Percentiles rank a stretch among this genome's conserved stretches.
phyloP scores from a whole-genome alignment of 805 yeast genomes.

The Diddensiella caesifluorescens region DNA sequence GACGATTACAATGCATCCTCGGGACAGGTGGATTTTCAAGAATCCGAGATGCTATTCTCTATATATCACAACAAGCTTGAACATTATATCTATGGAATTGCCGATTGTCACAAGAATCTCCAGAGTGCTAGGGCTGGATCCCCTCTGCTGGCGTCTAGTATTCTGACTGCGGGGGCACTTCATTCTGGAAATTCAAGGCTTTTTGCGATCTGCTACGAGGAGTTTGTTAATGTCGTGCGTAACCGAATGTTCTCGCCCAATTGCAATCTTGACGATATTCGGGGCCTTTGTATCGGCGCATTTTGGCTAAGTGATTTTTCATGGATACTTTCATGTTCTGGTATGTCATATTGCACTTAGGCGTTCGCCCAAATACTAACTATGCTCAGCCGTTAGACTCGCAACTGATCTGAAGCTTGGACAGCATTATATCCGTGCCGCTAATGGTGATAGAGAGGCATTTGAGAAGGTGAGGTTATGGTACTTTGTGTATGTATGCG shows the following conservation, averaged over 20 bases:
- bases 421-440: background rate
- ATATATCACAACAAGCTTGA: conserved; percentile 9
- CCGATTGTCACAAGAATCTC: conserved; percentile 4
- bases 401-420: conserved; percentile 8
- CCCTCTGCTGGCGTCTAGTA: conserved; percentile 7
- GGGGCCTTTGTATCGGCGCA: conserved; percentile 10
- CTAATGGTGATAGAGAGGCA: conserved; percentile 3
- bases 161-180: conserved; percentile 8
- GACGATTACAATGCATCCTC: too few species aligned
- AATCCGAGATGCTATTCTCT: background rate
- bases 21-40: too few species aligned
- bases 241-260: conserved; percentile 2
- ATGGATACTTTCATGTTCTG: conserved; percentile 3
- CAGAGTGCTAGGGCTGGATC: conserved; percentile 5
- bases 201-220: conserved; percentile 9
- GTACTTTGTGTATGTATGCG: conserved; percentile 11
- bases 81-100: conserved; percentile 9
- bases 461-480: conserved; percentile 8
- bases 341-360: background rate
- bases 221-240: conserved; percentile 2
- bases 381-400: conserved; percentile 4
- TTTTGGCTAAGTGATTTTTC: conserved; percentile 10
- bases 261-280: conserved; percentile 7
- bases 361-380: background rate
- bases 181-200: conserved; percentile 2